Percentiles rank a stretch among this genome's conserved stretches.
Conservation (phyloP, 192 early-diverging fungal species). For the Podila epigama region DNA sequence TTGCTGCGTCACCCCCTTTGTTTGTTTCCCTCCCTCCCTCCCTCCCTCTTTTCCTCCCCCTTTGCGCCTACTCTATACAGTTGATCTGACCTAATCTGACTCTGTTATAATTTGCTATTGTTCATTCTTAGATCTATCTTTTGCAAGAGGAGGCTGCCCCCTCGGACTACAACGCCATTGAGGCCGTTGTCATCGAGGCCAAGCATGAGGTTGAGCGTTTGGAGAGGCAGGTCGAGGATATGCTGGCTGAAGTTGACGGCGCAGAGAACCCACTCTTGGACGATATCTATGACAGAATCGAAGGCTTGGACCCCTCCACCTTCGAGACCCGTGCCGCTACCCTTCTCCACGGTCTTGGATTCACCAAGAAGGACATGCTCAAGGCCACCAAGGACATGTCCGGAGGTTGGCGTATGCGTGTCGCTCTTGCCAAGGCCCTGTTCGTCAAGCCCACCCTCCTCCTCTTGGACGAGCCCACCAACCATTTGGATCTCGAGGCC, state of each 20-base stretch:
- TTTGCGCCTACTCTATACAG: not conserved
- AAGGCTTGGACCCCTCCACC: conserved; percentile 88
- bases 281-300: conserved; percentile 97
- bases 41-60: not conserved
- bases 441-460: conserved; percentile 92
- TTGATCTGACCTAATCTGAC: not conserved
- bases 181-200: conserved; percentile 92
- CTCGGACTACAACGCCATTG: conserved; percentile 88
- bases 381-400: conserved; percentile 96
- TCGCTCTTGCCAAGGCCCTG: conserved; percentile 94
- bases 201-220: conserved; percentile 90
- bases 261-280: conserved; percentile 90
- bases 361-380: conserved; percentile 85
- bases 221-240: conserved; percentile 91
- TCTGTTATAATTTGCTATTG: not conserved
- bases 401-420: conserved; percentile 99
- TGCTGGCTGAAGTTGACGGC: conserved; percentile 79
- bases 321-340: conserved; percentile 93
- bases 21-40: not conserved
- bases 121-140: conserved; percentile 78
- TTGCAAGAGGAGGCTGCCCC: conserved; percentile 96
- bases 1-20: conserved; percentile 3
- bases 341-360: conserved; percentile 95
- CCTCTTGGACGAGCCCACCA: conserved; percentile 92
- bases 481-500: conserved; percentile 92